phyloP scores from a whole-genome alignment of 202 grass and related monocot species.

The Thinopyrum obtusiflorum region DNA sequence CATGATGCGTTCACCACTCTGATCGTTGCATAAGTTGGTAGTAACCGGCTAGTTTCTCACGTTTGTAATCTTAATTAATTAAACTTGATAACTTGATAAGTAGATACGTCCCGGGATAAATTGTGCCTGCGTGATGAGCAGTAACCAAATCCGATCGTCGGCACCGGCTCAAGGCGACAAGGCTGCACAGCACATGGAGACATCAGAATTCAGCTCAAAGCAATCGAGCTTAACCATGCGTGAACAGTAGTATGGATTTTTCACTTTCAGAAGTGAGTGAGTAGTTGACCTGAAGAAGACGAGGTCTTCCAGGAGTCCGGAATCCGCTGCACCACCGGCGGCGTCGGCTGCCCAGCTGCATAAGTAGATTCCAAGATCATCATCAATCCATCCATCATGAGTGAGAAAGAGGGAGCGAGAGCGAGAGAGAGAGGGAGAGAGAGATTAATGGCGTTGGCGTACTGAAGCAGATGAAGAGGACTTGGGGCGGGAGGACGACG shows the following conservation, averaged over 20 bases:
- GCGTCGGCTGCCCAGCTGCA: slow-evolving; percentile 47
- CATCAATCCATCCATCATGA: not conserved
- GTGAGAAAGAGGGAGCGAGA: not conserved
- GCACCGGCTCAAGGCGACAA: not conserved
- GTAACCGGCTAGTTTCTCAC: not conserved
- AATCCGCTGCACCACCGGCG: slow-evolving; percentile 29
- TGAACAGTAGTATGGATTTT: too few species aligned
- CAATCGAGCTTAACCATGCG: not conserved
- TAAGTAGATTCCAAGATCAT: not conserved
- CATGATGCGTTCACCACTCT: not conserved
- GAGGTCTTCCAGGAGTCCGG: slow-evolving; percentile 24
- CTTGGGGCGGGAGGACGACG: slow-evolving; percentile 40
- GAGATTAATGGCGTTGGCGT: not conserved
- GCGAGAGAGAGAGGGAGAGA: not conserved
- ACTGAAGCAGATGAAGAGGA: slow-evolving; percentile 51
- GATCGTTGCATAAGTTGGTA: not conserved
- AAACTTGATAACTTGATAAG: not conserved
- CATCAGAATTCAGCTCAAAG: not conserved
- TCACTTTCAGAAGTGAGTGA: not conserved
- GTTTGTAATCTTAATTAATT: not conserved
- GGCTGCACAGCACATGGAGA: not conserved
- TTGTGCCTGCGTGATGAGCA: not conserved
- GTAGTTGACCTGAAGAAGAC: slow-evolving; percentile 22
- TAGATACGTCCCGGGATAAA: not conserved
- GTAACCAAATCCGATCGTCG: not conserved